Percentiles rank a stretch among this genome's conserved stretches.
These are phyloP conservation scores for Cylindrotheca closterium DNA, from an alignment of 108 stramenopile species.

Conservation along the genomic window DNA sequence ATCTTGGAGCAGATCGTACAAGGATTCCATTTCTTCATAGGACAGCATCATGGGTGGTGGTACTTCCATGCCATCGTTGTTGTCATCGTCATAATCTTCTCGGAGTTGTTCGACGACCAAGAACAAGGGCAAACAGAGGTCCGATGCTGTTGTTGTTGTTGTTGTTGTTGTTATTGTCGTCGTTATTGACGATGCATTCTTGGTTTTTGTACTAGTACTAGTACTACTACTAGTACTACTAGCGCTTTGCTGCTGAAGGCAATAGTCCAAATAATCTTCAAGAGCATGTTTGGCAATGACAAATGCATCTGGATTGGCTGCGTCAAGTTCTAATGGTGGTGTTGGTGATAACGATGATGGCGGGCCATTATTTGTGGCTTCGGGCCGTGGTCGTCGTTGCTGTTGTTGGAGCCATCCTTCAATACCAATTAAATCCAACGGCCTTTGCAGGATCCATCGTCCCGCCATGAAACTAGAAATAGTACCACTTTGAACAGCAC, in stretches of 20 bases:
- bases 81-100: conserved; percentile 38
- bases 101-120: conserved; percentile 43
- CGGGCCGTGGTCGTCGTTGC: no score
- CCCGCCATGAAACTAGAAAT: conserved; percentile 47
- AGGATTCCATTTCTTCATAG: conserved; percentile 19
- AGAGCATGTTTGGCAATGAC: background rate
- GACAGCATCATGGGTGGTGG: conserved; percentile 7
- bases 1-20: conserved; percentile 24
- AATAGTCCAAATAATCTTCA: background rate
- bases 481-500: background rate
- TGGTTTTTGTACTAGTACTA: background rate
- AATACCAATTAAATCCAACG: conserved; percentile 35
- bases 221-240: background rate
- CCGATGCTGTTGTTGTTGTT: no score
- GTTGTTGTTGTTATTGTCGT: no score
- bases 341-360: no score
- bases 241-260: background rate
- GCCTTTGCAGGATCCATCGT: conserved; percentile 43
- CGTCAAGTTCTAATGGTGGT: no score
- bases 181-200: background rate
- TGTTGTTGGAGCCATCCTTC: conserved; percentile 3
- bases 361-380: no score
- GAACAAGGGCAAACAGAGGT: conserved; percentile 47
- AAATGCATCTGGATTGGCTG: background rate
- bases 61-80: conserved; percentile 12